Evolutionary conservation across 495 filamentous ascomycete genomes (phyloP), one percentile per base, ranked within the genome.

Genomic region (Pyrenula massariospora): DNA sequence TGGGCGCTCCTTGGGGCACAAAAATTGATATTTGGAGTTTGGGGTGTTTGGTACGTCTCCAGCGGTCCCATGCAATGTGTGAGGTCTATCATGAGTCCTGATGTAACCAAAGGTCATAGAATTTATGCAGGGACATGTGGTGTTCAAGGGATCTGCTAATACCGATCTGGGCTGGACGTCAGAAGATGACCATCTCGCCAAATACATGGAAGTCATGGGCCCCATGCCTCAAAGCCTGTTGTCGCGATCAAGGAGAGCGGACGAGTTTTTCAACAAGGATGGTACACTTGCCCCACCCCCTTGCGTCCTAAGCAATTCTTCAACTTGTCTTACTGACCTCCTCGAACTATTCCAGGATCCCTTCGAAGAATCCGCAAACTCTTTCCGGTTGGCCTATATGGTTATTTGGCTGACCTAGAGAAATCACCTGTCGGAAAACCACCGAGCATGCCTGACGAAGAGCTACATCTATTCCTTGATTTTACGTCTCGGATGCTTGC

Each of bases 1-100:
- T 75, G 23, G 70, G 70, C 25, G 69, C 67, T 12, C 57, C 65
- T 3, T 77, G 69, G 72, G 67, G 67, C 53, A 53, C 56, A 22
- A 62, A 55, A 21, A 68, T 73, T 8, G 70, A 78, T 63, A 74
- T 78, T 50, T 78, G 73, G 73, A 75, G 69, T 60, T 63, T 70
- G n/a, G 72, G 71, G 57, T 69, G 70, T 52, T 63, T 75, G 52
- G 70, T 74, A 57, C 64, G 62, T 66, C 42, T 11, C 42, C n/a
- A n/a, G 19, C 42, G 19, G 11, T 48, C 42, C 42, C 42, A 11
- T 48, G 11, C 19, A 48, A 48, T 48, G 11, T 48, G 42, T 11
- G 42, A 48, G 42, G 11, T 11, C 42, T 48, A 11, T 48, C 11
- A 48, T 48, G 42, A 48, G 11, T 11, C 19, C 11, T 19, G 11